Conservation (phyloP, 768 basidiomycete genomes). For the Lactarius tabidus region DNA sequence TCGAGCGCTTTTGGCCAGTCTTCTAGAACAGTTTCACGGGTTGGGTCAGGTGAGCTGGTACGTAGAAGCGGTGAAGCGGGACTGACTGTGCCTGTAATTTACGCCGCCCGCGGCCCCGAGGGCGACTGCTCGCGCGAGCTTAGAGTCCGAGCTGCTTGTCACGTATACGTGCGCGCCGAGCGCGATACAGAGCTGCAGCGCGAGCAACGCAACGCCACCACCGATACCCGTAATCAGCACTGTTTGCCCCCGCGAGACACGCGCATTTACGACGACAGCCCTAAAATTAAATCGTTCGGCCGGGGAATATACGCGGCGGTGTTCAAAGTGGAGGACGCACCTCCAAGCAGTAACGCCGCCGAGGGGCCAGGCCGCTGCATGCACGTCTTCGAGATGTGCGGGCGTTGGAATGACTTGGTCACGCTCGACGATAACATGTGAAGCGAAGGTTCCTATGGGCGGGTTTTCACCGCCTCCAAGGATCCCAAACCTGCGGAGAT, state of each 20-base stretch:
- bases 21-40: slow-evolving; percentile 20
- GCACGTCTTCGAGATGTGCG: slow-evolving; percentile 59
- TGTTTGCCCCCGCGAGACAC: slow-evolving; percentile 59
- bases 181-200: slow-evolving; percentile 71
- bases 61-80: background rate
- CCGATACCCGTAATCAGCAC: slow-evolving; percentile 81
- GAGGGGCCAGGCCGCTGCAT: slow-evolving; percentile 74
- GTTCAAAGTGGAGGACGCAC: slow-evolving; percentile 36
- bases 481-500: slow-evolving; percentile 49
- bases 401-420: slow-evolving; percentile 65
- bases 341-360: slow-evolving; percentile 83
- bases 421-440: slow-evolving; percentile 71
- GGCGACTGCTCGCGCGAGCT: slow-evolving; percentile 59
- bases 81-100: slow-evolving; percentile 62
- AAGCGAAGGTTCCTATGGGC: slow-evolving; percentile 66
- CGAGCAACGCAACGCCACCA: slow-evolving; percentile 77
- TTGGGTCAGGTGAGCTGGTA: background rate
- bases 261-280: slow-evolving; percentile 61
- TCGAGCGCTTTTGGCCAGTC: slow-evolving; percentile 37
- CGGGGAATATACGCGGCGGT: slow-evolving; percentile 24
- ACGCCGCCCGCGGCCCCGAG: slow-evolving; percentile 78
- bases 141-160: slow-evolving; percentile 64
- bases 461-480: slow-evolving; percentile 56
- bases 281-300: slow-evolving; percentile 34
- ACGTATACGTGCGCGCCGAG: slow-evolving; percentile 79